Conservation (phyloP, 129 eudicot genomes). For the Flaveria robusta region DNA sequence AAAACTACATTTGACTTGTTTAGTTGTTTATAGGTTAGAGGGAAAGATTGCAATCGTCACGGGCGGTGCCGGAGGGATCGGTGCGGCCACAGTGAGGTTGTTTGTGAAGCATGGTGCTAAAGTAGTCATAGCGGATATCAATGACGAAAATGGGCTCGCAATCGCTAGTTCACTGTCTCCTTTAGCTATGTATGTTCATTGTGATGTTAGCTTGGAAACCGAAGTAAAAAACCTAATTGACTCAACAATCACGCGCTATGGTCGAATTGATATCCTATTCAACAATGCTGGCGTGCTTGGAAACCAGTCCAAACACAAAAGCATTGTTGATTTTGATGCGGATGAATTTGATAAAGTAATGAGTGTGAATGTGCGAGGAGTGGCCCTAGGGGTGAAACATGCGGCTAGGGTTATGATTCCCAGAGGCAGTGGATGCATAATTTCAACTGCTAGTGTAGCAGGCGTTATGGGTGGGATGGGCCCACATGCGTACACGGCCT, state of each 20-base stretch:
- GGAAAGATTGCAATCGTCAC: constrained; percentile 91
- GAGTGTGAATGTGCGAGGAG: constrained; percentile 70
- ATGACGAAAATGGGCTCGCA: constrained; percentile 51
- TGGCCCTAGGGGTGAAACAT: constrained; percentile 78
- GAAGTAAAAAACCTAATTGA: constrained; percentile 49
- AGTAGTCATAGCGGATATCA: constrained; percentile 76
- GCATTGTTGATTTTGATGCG: constrained; percentile 65
- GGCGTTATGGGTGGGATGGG: constrained; percentile 82
- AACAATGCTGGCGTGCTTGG: constrained; percentile 93
- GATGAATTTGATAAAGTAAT: constrained; percentile 64
- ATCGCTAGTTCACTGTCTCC: constrained; percentile 55
- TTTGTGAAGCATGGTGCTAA: constrained; percentile 75
- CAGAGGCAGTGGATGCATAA: constrained; percentile 56
- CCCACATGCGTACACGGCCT: constrained; percentile 80
- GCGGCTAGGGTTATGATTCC: constrained; percentile 85
- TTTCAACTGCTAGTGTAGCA: constrained; percentile 85
- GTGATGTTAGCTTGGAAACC: constrained; percentile 72
- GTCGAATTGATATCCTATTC: constrained; percentile 63
- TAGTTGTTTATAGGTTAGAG: constrained; percentile 59
- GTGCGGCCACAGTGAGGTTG: constrained; percentile 72
- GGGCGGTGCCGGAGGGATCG: constrained; percentile 93
- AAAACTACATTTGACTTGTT: not conserved
- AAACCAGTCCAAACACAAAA: constrained; percentile 57
- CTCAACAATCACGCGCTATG: constrained; percentile 47
- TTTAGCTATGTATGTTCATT: constrained; percentile 56